Conservation (phyloP, 495 filamentous ascomycete species). For the Hyaloscypha variabilis region DNA sequence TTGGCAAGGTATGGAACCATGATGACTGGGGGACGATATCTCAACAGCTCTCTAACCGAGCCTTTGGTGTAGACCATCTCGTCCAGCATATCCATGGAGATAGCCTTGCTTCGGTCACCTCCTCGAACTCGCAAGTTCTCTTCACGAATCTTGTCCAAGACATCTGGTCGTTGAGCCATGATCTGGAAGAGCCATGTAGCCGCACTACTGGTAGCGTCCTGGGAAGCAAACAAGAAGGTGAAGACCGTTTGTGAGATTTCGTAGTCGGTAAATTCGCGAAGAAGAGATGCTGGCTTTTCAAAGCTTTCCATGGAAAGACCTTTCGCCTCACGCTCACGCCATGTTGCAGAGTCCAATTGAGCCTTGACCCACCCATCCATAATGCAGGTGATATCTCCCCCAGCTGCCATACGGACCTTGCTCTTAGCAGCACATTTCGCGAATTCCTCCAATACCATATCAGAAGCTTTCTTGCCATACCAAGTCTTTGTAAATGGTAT, state of each 20-base stretch:
- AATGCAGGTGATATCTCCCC: conserved; percentile 85
- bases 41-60: conserved; percentile 89
- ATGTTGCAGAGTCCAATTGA: conserved; percentile 80
- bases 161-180: conserved; percentile 90
- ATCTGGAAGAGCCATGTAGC: conserved; percentile 94
- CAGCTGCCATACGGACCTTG: conserved; percentile 89
- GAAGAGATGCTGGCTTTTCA: conserved; percentile 78
- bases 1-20: conserved; percentile 97
- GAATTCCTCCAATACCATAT: conserved; percentile 91
- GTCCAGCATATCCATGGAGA: conserved; percentile 85
- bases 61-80: conserved; percentile 89
- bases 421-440: conserved; percentile 89
- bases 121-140: conserved; percentile 82
- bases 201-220: conserved; percentile 94
- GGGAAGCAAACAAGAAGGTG: conserved; percentile 97
- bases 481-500: conserved; percentile 94
- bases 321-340: conserved; percentile 69
- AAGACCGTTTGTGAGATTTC: conserved; percentile 96
- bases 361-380: conserved; percentile 91
- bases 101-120: conserved; percentile 69
- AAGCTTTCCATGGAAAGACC: conserved; percentile 65
- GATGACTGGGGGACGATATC: conserved; percentile 94
- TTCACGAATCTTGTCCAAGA: conserved; percentile 87
- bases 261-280: conserved; percentile 86
- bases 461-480: conserved; percentile 95